Base-by-base conservation (phyloP, 768 basidiomycete species). In the Podaxis mareebaensis region DNA sequence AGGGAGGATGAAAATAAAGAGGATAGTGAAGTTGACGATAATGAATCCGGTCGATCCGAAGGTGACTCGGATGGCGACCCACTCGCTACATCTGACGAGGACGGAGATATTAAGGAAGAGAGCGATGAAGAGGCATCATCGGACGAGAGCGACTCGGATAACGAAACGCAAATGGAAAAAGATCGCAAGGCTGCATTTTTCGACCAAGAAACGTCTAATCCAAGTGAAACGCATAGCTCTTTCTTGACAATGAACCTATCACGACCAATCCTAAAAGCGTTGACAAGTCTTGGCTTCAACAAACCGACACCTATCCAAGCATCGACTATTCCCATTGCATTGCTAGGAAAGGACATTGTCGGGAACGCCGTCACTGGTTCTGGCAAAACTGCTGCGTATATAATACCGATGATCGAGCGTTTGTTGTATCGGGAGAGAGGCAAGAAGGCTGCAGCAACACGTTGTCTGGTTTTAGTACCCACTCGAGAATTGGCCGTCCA, bases 351-450 rank as follows among this genome's bases (percentile, higher is more conserved):
- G 72, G 97, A 99, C 73, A 85, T 99, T 40, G 95, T 99, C 58
- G 97, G 96, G 36, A 90, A 87, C 63, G 96, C 97, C 20, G 93
- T 96, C 17, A 99, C 97, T 17, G 97, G 97, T 65, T 97, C 95
- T 4, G 97, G 97, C 64, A 99, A 99, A 80, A 99, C 97, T 1
- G 96, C 95, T 10, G 97, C 97, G 1, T 99, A 99, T 77, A 90
- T 91, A 70, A 88, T 99, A 64, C 97, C 97, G 44, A 91, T 96
- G 77, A 75, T 96, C 55, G 97, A 99, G 74, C 90, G 97, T 62
- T 80, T 99, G 33, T 76, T 96, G 59, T 99, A 96, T 71, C 85
- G 97, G 60, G 95, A 98, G 66, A 89, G 92, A 67, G 91, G 93
- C 17, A 92, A 89, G 72, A 91, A 88, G 66, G 88, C 92, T 15